Conservation (phyloP, 176 grass and related monocot species). For the Tillandsia fasciculata region DNA sequence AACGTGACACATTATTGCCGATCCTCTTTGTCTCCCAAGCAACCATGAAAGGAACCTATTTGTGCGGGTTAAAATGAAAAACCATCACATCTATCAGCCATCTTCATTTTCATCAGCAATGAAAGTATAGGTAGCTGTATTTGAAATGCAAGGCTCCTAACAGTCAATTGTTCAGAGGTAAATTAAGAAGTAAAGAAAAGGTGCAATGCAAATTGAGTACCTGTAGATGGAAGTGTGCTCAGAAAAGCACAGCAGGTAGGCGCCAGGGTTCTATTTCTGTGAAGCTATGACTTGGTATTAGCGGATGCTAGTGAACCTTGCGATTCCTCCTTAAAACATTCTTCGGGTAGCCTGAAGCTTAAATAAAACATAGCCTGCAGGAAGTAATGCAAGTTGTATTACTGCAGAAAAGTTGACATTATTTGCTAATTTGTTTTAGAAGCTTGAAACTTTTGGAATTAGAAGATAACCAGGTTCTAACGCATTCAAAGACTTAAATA, state of each 20-base stretch:
- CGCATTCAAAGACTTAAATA: neutral
- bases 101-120: slow-evolving; percentile 4
- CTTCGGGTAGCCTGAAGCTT: slow-evolving; percentile 68
- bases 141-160: neutral
- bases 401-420: neutral
- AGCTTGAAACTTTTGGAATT: neutral
- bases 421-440: slow-evolving; percentile 2
- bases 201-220: neutral
- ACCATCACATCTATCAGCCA: neutral
- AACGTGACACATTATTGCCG: too few relatives aligned
- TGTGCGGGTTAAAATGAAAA: too few relatives aligned
- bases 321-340: slow-evolving; percentile 15
- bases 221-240: neutral
- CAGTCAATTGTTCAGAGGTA: neutral
- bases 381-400: slow-evolving; percentile 5
- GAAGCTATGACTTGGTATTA: slow-evolving; percentile 15
- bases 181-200: neutral
- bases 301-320: neutral
- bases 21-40: too few relatives aligned
- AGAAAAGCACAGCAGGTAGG: neutral
- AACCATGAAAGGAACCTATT: too few relatives aligned
- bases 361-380: slow-evolving; percentile 89
- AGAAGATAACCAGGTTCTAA: neutral
- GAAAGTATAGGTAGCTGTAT: slow-evolving; percentile 8
- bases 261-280: neutral